Evolutionary conservation across 257 asterid genomes (phyloP), one percentile per base, ranked within the genome.

Genomic region (Solanum ahanhuiri): DNA sequence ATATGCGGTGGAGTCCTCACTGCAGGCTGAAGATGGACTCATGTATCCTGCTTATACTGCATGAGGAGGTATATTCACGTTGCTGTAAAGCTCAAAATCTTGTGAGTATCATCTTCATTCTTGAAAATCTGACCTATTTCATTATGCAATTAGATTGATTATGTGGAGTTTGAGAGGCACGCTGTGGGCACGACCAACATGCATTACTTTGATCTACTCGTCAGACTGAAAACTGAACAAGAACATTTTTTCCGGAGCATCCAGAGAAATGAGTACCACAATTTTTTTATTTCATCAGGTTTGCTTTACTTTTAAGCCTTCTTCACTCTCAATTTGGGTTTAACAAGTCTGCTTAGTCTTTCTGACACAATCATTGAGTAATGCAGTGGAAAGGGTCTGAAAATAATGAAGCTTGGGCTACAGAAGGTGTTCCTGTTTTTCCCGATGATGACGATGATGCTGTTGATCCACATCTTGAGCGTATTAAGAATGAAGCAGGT

Each of bases 1-100:
- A 79, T 95, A 93, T 90, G 98, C 97, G 86, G 98, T 97, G 88
- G 96, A 94, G 90, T 95, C 99, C 70, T 97, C 99, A 20, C 91
- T 97, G 89, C 95, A 97, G 93, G 99, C 99, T 90, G 98, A 97
- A 92, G 98, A 95, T 88, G 98, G 98, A 87, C 92, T 93, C 90
- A 97, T 97, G 86, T 97, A 97, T 93, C 98, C 98, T 67, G 97
- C 95, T 95, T 81, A 94, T 97, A 88, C 98, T 97, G 85, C 98
- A 95, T 2, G 98, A 97, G 79, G 99, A 95, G 95, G 98, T 95
- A 89, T 7, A 34, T 83, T 81, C 48, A 85, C 15, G 83, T 69
- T 30, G 72, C 48, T 70, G 5, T 69, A 48, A 12, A 9, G 87
- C 35, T 25, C 31, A 43, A 31, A 48, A 43, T 45, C 33, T 2